phyloP scores from a whole-genome alignment of 352 stramenopile genomes.

The Elongisporangium undulatum region DNA sequence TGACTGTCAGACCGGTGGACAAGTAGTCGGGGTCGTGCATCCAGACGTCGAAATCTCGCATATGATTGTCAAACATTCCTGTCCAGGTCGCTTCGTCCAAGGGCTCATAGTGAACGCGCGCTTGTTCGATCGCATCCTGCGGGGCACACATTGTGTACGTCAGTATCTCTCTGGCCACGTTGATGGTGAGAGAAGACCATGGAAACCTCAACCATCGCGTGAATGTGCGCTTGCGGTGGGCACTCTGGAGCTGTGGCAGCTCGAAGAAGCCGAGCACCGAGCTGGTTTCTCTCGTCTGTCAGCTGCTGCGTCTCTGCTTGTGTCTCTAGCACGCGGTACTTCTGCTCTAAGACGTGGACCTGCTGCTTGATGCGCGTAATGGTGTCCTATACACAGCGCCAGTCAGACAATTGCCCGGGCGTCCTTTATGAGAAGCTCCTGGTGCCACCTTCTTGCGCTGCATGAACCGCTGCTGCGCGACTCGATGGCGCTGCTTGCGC shows the following conservation, averaged over 20 bases:
- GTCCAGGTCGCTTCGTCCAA: not conserved
- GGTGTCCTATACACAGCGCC: conserved; percentile 12
- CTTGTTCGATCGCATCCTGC: no score
- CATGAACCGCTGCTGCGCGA: conserved; percentile 39
- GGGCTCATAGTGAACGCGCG: no score
- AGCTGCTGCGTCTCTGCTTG: conserved; percentile 16
- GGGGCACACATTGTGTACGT: no score
- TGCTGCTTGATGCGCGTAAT: conserved; percentile 23
- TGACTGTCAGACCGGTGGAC: conserved; percentile 27
- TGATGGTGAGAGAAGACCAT: no score
- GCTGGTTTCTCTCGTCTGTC: conserved; percentile 13
- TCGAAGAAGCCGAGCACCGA: conserved; percentile 5
- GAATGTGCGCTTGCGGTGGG: conserved; percentile 16
- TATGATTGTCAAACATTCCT: conserved; percentile 14
- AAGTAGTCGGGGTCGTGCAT: conserved; percentile 19
- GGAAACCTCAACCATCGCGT: conserved; percentile 15
- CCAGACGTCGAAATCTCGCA: conserved; percentile 26
- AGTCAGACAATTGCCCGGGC: not conserved
- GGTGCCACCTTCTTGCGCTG: conserved; percentile 28
- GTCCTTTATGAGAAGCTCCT: not conserved
- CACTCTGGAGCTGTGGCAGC: not conserved
- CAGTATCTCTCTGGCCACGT: no score
- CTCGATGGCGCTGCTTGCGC: conserved; percentile 34
- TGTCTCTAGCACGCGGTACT: conserved; percentile 19
- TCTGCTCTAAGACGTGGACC: conserved; percentile 19